Evolutionary conservation across 176 grass and related monocot genomes (phyloP).

Genomic region (Aegilops sharonensis): DNA sequence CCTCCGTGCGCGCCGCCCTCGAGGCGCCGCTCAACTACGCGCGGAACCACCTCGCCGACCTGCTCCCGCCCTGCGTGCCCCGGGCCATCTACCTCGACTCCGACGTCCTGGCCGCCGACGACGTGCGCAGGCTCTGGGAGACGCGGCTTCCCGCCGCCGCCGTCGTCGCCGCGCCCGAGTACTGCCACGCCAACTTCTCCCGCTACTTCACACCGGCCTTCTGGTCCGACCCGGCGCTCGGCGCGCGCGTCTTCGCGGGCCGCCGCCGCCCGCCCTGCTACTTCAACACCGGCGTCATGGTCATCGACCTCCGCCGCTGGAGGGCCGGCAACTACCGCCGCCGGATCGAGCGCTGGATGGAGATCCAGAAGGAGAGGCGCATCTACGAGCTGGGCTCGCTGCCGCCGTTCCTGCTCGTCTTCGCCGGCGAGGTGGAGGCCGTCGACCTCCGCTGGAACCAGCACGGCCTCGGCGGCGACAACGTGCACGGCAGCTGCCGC

Average conservation of each 20-base stretch:
- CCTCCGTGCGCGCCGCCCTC: slow-evolving; percentile 78
- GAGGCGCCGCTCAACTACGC: slow-evolving; percentile 82
- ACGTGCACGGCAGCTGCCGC: slow-evolving; percentile 66
- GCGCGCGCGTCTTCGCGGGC: slow-evolving; percentile 44
- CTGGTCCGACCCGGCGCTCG: slow-evolving; percentile 64
- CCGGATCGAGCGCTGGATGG: slow-evolving; percentile 74
- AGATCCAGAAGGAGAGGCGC: slow-evolving; percentile 60
- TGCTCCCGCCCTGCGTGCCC: slow-evolving; percentile 72
- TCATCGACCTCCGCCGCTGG: slow-evolving; percentile 74
- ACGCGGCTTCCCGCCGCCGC: slow-evolving; percentile 67
- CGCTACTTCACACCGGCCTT: slow-evolving; percentile 85
- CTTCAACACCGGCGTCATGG: slow-evolving; percentile 98
- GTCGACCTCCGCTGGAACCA: slow-evolving; percentile 77
- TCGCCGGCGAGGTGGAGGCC: slow-evolving; percentile 75
- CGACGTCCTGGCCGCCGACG: slow-evolving; percentile 77
- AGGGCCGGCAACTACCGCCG: slow-evolving; percentile 51
- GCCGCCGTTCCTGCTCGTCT: slow-evolving; percentile 68
- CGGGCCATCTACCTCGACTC: slow-evolving; percentile 94
- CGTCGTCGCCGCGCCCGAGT: slow-evolving; percentile 88
- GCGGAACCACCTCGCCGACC: slow-evolving; percentile 76
- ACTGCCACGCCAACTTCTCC: slow-evolving; percentile 95
- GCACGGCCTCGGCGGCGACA: slow-evolving; percentile 79
- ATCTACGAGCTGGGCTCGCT: slow-evolving; percentile 81
- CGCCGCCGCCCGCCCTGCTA: slow-evolving; percentile 72
- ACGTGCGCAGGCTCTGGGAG: slow-evolving; percentile 67